Percentiles rank a stretch among this genome's conserved stretches.
phyloP scores from a whole-genome alignment of 495 filamentous ascomycete genomes.

The Niebla homalea region DNA sequence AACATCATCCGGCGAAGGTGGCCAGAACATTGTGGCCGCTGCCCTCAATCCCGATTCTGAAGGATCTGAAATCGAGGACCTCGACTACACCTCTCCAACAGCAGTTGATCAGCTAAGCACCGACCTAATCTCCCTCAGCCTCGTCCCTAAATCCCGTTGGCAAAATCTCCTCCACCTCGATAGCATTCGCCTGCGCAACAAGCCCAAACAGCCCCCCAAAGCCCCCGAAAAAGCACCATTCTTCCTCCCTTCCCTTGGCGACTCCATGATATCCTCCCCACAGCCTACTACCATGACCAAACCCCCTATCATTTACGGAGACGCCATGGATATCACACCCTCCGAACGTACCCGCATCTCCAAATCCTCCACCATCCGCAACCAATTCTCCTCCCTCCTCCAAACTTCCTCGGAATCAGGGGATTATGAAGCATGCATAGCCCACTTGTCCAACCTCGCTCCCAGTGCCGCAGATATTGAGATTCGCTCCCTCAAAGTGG shows the following conservation, averaged over 20 bases:
- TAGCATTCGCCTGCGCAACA: conserved; percentile 76
- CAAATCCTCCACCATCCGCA: conserved; percentile 27
- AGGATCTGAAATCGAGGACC: conserved; percentile 28
- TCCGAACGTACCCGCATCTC: conserved; percentile 42
- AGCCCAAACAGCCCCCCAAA: conserved; percentile 83
- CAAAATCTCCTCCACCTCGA: conserved; percentile 87
- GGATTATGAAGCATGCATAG: conserved; percentile 44
- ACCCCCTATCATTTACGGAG: conserved; percentile 16
- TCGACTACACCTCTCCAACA: conserved; percentile 30
- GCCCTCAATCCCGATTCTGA: conserved; percentile 42
- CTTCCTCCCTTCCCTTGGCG: conserved; percentile 63
- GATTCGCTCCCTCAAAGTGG: conserved; percentile 55
- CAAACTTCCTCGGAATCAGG: conserved; percentile 17
- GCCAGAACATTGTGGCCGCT: conserved; percentile 53
- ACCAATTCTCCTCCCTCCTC: conserved; percentile 47
- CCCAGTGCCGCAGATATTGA: conserved; percentile 78
- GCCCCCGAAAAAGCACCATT: conserved; percentile 89
- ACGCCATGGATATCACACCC: conserved; percentile 26
- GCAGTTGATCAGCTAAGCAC: conserved; percentile 58
- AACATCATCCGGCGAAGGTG: conserved; percentile 73
- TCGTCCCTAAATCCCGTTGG: conserved; percentile 84
- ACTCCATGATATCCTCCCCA: background rate
- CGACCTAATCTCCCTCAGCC: conserved; percentile 73
- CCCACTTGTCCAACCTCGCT: conserved; percentile 62
- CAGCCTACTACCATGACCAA: conserved; percentile 2